Evolutionary conservation across 2,329 filamentous ascomycete species (phyloP), one percentile per base, ranked within the genome.

Genomic region (Pseudogymnoascus sp.): DNA sequence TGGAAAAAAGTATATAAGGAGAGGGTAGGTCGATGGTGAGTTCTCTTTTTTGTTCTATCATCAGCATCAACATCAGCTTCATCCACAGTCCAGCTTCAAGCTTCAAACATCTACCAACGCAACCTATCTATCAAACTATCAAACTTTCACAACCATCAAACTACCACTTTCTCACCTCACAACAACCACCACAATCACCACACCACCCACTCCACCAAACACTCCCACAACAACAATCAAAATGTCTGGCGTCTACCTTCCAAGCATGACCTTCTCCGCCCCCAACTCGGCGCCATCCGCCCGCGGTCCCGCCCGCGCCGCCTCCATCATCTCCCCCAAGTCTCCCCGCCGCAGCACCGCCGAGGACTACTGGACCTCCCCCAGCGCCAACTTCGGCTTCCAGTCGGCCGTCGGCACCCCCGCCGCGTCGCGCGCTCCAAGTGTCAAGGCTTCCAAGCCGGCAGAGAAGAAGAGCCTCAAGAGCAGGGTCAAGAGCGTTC

Each of bases 31-130:
- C 49, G 49, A 55, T 33, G 49, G 28, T 55, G 49, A 55, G 28
- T 55, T 8, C 16, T 55, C 28, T 55, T 55, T 55, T 55, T 52
- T 31, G 5, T 55, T 55, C 4, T 55, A 12, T 33, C 49, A 55
- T 55, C 49, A 55, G 49, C 49, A 33, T 33, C 28, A 52, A 31
- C 45, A 55, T 55, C 49, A 55, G 49, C 49, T 55, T 55, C 49
- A 33, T 52, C 31, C 49, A 31, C 49, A 33, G 21, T 23, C 21
- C 21, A 23, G 21, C 21, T 23, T 55, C 25, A 1, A 55, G 49
- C 45, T 31, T 52, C 45, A 52, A 25, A 3, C 43, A 25, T n/a
- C 14, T 21, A 41, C 21, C 31, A 33, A 38, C 25, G 25, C 45
- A 18, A 18, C 25, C 45, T 33, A 12, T 33, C 25, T 33, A 33